phyloP scores from a whole-genome alignment of 331 rosid genomes.

The Arachis monticola region DNA sequence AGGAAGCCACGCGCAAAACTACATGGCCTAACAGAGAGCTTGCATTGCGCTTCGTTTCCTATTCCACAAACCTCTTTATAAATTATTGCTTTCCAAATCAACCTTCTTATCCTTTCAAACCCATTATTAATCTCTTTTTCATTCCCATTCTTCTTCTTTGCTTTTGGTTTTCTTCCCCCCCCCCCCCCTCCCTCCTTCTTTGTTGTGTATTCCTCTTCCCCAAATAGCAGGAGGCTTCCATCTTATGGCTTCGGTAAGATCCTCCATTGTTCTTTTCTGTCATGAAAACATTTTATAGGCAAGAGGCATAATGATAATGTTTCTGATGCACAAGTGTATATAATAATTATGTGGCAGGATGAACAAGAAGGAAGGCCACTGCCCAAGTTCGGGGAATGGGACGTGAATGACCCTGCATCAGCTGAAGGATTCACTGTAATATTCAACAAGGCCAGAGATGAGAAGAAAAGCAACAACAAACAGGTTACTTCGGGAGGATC shows the following conservation, averaged over 20 bases:
- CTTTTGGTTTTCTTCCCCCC: not conserved
- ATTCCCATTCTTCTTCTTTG: not conserved
- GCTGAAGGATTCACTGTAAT: conserved; percentile 80
- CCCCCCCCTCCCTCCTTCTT: not conserved
- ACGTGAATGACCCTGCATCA: conserved; percentile 78
- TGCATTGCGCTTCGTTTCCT: conserved; percentile 27
- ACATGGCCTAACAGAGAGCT: conserved; percentile 32
- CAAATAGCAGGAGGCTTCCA: conserved; percentile 15
- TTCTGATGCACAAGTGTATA: not conserved
- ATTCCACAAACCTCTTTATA: conserved; percentile 38
- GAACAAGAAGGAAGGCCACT: conserved; percentile 50
- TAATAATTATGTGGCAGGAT: conserved; percentile 41
- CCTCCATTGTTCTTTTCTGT: not conserved
- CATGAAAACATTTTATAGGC: not conserved
- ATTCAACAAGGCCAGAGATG: conserved; percentile 76
- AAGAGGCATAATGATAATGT: conserved; percentile 6
- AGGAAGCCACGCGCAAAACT: conserved; percentile 28
- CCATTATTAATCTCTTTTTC: conserved; percentile 27
- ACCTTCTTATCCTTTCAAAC: not conserved
- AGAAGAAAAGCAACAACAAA: conserved; percentile 59
- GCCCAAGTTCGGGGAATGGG: conserved; percentile 92
- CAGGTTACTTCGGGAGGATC: conserved; percentile 23
- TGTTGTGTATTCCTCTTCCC: conserved; percentile 42
- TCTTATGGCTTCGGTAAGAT: conserved; percentile 53
- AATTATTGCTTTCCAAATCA: conserved; percentile 14